phyloP scores from a whole-genome alignment of 2,329 filamentous ascomycete species.

The Diaporthe australafricana region DNA sequence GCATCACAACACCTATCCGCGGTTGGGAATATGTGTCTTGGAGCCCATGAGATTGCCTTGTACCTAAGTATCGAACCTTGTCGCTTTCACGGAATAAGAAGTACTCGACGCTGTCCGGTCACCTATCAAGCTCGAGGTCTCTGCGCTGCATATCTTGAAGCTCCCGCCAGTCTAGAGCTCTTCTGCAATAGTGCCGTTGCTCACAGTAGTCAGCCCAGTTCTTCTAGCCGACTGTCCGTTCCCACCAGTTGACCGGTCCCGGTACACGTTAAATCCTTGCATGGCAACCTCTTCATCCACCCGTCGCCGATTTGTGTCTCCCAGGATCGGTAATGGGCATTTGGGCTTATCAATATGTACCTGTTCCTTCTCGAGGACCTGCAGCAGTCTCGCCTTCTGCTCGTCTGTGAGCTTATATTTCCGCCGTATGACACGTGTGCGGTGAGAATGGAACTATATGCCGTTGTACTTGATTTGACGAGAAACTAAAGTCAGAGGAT shows the following conservation, averaged over 20 bases:
- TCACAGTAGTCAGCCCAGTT: neutral
- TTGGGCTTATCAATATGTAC: neutral
- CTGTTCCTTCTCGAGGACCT: neutral
- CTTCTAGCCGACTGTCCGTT: conserved; percentile 7
- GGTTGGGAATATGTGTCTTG: no score
- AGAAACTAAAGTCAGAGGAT: neutral
- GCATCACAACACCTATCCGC: neutral
- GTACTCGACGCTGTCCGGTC: neutral
- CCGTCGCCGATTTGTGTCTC: neutral
- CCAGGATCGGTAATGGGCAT: conserved; percentile 1
- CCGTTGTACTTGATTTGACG: neutral
- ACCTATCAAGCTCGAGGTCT: neutral
- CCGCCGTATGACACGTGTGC: neutral
- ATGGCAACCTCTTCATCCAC: conserved; percentile 23
- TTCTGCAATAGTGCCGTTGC: neutral
- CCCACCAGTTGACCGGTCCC: conserved; percentile 24
- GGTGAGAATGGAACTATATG: conserved; percentile 18
- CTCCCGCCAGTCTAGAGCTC: conserved; percentile 2
- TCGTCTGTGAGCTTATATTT: conserved; percentile 7
- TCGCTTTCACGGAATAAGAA: no score
- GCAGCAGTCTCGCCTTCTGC: neutral
- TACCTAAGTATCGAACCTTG: neutral
- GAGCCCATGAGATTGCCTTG: no score
- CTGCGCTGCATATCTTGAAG: neutral
- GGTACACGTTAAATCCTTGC: conserved; percentile 7